These are phyloP conservation scores for Nematocida sp. DNA, from an alignment of 371 early-diverging fungal genomes.

Conservation along the genomic window DNA sequence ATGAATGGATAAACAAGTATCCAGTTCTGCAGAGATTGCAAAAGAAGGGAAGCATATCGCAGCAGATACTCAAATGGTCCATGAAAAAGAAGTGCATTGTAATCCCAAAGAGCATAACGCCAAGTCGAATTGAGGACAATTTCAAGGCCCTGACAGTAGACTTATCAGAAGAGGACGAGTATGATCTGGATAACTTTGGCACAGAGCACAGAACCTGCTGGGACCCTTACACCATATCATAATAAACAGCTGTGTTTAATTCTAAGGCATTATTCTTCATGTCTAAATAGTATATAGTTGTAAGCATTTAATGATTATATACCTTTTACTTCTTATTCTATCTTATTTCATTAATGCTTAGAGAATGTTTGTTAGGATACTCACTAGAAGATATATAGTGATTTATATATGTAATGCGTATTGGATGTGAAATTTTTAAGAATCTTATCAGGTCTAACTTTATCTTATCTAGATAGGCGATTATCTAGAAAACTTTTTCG, in stretches of 20 bases:
- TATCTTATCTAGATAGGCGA: too few relatives aligned
- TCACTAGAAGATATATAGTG: too few relatives aligned
- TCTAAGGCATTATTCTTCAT: too few relatives aligned
- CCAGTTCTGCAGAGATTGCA: slow-evolving; percentile 38
- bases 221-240: slow-evolving; percentile 42
- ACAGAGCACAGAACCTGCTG: slow-evolving; percentile 48
- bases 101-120: slow-evolving; percentile 56
- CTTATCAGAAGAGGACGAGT: neutral
- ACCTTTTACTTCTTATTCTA: too few relatives aligned
- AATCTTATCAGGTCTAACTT: too few relatives aligned
- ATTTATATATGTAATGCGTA: too few relatives aligned
- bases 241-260: too few relatives aligned
- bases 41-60: slow-evolving; percentile 67
- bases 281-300: too few relatives aligned
- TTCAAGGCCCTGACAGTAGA: slow-evolving; percentile 31
- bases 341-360: too few relatives aligned
- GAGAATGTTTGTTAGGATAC: neutral
- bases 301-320: too few relatives aligned
- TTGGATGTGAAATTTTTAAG: too few relatives aligned
- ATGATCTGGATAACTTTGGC: slow-evolving; percentile 32
- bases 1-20: slow-evolving; percentile 54
- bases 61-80: slow-evolving; percentile 71
- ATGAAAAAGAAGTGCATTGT: slow-evolving; percentile 65
- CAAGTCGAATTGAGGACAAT: slow-evolving; percentile 54
- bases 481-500: too few relatives aligned